Conservation (phyloP, 208 protist species). For the Crithidia sp. region DNA sequence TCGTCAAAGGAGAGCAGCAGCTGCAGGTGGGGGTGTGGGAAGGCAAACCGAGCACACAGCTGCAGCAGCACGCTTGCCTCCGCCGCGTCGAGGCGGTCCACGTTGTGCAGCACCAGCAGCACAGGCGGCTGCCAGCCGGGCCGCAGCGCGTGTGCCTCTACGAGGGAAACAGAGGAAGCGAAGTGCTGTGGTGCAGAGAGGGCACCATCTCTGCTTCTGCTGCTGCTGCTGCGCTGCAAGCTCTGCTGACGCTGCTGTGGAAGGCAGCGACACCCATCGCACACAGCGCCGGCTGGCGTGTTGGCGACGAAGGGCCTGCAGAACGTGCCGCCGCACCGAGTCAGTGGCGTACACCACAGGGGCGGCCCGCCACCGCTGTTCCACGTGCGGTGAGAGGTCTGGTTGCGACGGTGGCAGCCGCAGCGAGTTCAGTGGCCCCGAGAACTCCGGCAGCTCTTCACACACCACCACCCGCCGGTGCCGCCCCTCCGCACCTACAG, state of each 20-base stretch:
- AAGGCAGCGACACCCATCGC: slow-evolving; percentile 48
- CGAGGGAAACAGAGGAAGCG: neutral
- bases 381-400: neutral
- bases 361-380: slow-evolving; percentile 13
- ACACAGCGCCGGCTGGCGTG: slow-evolving; percentile 38
- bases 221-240: neutral
- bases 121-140: slow-evolving; percentile 26
- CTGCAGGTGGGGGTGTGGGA: slow-evolving; percentile 42
- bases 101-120: slow-evolving; percentile 70
- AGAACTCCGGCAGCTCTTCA: slow-evolving; percentile 14
- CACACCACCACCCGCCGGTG: neutral
- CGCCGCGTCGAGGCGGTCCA: slow-evolving; percentile 61
- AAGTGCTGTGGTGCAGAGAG: neutral
- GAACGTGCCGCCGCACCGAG: slow-evolving; percentile 19
- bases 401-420: neutral
- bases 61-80: slow-evolving; percentile 39
- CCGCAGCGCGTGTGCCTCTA: neutral
- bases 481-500: neutral
- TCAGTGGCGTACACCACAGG: slow-evolving; percentile 18
- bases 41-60: slow-evolving; percentile 48
- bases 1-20: slow-evolving; percentile 71
- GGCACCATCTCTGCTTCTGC: neutral
- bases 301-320: slow-evolving; percentile 14
- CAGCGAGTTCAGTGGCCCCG: slow-evolving; percentile 9
- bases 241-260: slow-evolving; percentile 12